Base-by-base conservation (phyloP, 257 asterid genomes). In the Anisodus acutangulus region DNA sequence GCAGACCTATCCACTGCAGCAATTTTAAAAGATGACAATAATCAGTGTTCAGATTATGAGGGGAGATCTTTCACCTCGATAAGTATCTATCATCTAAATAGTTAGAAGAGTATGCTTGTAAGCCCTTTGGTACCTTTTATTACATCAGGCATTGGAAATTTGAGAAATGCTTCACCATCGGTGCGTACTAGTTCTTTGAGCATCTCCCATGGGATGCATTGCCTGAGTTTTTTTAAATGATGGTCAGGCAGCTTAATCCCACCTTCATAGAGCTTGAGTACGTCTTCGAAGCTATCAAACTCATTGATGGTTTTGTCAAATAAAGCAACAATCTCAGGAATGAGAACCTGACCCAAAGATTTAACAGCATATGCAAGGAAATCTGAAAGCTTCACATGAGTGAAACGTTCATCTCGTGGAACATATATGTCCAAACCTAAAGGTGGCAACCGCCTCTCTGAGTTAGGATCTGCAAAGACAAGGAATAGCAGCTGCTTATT, bases 351-450 rank as follows among this genome's bases (percentile, higher is more conserved):
- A 0, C 93, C 97, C 45, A 95, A 15, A 16, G 99, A 95, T 69
- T 94, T 95, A 3, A 90, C 83, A 39, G 97, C 94, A 74, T 95
- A 95, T 2, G 90, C 97, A 5, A 95, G 83, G 90, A 94, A 94
- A 89, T 95, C 99, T 2, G 99, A 91, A 55, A 95, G 92, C 49
- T 95, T 95, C 85, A 95, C 91, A 7, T 87, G 93, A 55, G 59
- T 92, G 91, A 95, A 95, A 80, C 82, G 88, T 76, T 95, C 99
- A 67, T 95, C 99, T 35, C 94, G 85, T 19, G 99, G 99, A 79
- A 95, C 97, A 53, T 94, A 95, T 15, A 87, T 87, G 85, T 91
- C 69, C 68, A 95, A 83, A 88, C 89, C 90, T 67, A 93, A 84
- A 6, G 93, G 94, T 11, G 89, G 86, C 86, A 95, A 63, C 64